Base-by-base conservation (phyloP, 306 rosid species). In the Spatholobus suberectus region DNA sequence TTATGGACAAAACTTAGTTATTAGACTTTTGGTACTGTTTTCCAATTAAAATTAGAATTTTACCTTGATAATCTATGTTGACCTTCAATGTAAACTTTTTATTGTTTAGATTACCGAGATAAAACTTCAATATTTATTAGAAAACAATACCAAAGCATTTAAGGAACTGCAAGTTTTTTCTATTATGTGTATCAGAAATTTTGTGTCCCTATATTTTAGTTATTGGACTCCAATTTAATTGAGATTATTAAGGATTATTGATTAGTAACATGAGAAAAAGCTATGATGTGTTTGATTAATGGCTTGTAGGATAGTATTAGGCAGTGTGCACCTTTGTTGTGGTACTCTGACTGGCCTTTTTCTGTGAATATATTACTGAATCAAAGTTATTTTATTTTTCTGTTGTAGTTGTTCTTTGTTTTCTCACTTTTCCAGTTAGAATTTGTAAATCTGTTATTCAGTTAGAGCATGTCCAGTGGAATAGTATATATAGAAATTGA, bases 261-360 rank as follows among this genome's bases (percentile, higher is more conserved):
- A 23, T 55, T 79, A 35, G 35, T 43, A 43, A 27, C 14, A 58
- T 58, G 29, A n/a, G 70, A 85, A 75, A 78, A 18, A 38, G 72
- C 81, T 87, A 75, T 83, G 17, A 81, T 72, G 80, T 87, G 83
- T 88, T 88, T 88, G 91, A 74, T 85, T 63, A 29, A 77, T 75
- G 66, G 83, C 76, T 49, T 57, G 52, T 47, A 41, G 68, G 82
- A 76, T 86, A 54, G 27, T 82, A 46, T 58, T 27, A 81, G 41
- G 21, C 40, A 62, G 20, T 3, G 1, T 43, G 14, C 20, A 10
- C 44, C 15, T 55, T 29, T 40, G 12, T 66, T 26, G 8, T 77
- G 55, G 46, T 75, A 20, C 26, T 57, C 41, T 78, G 75, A 51
- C 15, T 70, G 59, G 43, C 13, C n/a, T 70, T 34, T 75, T 61